Evolutionary conservation across 352 stramenopile species (phyloP).

Genomic region (Phytophthora chlamydospora): DNA sequence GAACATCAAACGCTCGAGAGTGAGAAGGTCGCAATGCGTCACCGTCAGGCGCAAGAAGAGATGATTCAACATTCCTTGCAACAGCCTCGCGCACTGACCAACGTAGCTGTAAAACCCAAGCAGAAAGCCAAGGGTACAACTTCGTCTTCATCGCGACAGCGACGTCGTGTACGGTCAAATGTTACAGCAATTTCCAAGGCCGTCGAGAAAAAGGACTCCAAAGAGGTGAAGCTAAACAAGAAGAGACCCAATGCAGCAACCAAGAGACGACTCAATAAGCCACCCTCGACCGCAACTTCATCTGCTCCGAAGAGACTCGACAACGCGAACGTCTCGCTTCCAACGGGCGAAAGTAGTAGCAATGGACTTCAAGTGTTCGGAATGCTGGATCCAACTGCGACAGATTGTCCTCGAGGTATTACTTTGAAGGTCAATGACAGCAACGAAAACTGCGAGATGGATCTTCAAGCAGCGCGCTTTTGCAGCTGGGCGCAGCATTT

Average conservation of each 20-base stretch:
- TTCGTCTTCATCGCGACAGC: conserved; percentile 10
- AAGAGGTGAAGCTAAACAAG: conserved; percentile 5
- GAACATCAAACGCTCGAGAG: conserved; percentile 1
- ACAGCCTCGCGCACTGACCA: not conserved
- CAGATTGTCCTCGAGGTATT: not conserved
- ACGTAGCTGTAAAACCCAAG: conserved; percentile 4
- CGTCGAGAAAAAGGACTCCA: conserved; percentile 1
- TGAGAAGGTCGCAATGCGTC: conserved; percentile 1
- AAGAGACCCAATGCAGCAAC: conserved; percentile 1
- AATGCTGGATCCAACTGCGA: conserved; percentile 43
- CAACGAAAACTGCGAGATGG: not conserved
- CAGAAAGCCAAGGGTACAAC: conserved; percentile 11
- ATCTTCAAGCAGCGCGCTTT: conserved; percentile 12
- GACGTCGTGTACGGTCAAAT: not conserved
- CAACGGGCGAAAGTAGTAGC: conserved; percentile 16
- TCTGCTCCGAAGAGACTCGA: not conserved
- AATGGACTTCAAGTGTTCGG: conserved; percentile 40
- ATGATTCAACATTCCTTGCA: conserved; percentile 20
- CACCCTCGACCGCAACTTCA: not conserved
- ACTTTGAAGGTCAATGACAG: not conserved
- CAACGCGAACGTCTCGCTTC: conserved; percentile 6
- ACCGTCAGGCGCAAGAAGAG: conserved; percentile 12
- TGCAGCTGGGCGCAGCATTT: conserved; percentile 19
- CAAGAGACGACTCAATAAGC: conserved; percentile 2
- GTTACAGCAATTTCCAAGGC: not conserved